Percentiles rank a stretch among this genome's conserved stretches.
phyloP scores from a whole-genome alignment of 352 stramenopile genomes.

The Globisporangium rhizosaccharum region DNA sequence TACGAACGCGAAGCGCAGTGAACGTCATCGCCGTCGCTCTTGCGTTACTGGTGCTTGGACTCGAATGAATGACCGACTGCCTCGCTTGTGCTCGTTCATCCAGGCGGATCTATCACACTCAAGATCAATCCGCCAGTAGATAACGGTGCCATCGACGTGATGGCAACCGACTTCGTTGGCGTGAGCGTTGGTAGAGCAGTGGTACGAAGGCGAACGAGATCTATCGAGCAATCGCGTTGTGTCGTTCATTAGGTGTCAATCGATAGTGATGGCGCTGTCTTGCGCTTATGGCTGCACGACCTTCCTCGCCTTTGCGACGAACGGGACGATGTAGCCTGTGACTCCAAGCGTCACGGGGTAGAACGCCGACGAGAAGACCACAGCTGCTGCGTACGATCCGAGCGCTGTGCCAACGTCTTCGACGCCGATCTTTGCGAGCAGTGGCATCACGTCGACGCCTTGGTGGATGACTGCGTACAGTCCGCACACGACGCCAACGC shows the following conservation, averaged over 20 bases:
- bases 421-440: constrained; percentile 64
- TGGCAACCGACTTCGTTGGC: no score
- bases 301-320: constrained; percentile 55
- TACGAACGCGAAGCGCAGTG: background rate
- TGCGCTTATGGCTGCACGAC: constrained; percentile 34
- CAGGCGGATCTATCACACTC: constrained; percentile 9
- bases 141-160: background rate
- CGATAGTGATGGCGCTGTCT: background rate
- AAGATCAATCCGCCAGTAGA: constrained; percentile 7
- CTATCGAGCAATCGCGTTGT: no score
- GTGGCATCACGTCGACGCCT: constrained; percentile 76
- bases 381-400: constrained; percentile 68
- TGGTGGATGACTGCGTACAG: constrained; percentile 80
- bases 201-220: no score
- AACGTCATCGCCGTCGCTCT: background rate
- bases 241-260: no score
- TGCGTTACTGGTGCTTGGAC: background rate
- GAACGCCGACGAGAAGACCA: constrained; percentile 72
- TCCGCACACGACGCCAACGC: constrained; percentile 63
- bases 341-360: constrained; percentile 78
- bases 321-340: constrained; percentile 67
- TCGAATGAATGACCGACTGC: no score
- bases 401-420: constrained; percentile 66
- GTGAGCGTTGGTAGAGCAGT: no score
- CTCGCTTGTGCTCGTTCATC: background rate